phyloP scores from a whole-genome alignment of 768 basidiomycete species.

The Phylloporus sp. region DNA sequence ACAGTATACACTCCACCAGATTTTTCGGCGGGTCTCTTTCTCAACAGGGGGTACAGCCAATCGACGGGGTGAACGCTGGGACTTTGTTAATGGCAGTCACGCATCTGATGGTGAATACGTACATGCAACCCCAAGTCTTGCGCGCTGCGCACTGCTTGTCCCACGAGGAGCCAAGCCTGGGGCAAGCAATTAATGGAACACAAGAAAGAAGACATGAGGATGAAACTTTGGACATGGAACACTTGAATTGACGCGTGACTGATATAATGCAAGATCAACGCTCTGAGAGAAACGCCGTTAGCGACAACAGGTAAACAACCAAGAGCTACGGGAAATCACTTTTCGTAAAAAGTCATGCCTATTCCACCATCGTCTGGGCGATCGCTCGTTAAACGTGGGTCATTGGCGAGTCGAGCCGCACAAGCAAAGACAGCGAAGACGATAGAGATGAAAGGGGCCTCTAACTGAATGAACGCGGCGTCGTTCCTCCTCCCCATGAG shows the following conservation, averaged over 20 bases:
- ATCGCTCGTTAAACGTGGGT: conserved; percentile 60
- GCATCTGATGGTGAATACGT: conserved; percentile 32
- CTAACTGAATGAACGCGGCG: conserved; percentile 46
- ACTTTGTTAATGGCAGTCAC: conserved; percentile 14
- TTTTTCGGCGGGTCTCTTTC: conserved; percentile 85
- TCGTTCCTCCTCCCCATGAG: conserved; percentile 72
- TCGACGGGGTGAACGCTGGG: conserved; percentile 77
- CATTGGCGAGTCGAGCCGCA: conserved; percentile 74
- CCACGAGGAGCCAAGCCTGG: conserved; percentile 90
- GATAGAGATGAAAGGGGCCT: conserved; percentile 76
- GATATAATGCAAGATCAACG: conserved; percentile 88
- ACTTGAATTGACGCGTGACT: conserved; percentile 83
- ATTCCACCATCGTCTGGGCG: conserved; percentile 74
- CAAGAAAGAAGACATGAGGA: conserved; percentile 85
- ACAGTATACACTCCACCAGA: conserved; percentile 93
- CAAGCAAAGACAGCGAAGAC: conserved; percentile 91
- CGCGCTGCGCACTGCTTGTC: conserved; percentile 84
- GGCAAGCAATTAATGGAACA: conserved; percentile 92
- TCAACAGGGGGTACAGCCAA: conserved; percentile 67
- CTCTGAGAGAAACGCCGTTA: conserved; percentile 41
- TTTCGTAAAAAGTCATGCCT: conserved; percentile 88
- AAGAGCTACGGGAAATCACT: conserved; percentile 42
- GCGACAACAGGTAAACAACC: background rate
- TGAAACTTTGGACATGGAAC: conserved; percentile 86
- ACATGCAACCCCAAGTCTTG: conserved; percentile 93